Conservation (phyloP, 345 rosid genomes). For the Camelina sativa region DNA sequence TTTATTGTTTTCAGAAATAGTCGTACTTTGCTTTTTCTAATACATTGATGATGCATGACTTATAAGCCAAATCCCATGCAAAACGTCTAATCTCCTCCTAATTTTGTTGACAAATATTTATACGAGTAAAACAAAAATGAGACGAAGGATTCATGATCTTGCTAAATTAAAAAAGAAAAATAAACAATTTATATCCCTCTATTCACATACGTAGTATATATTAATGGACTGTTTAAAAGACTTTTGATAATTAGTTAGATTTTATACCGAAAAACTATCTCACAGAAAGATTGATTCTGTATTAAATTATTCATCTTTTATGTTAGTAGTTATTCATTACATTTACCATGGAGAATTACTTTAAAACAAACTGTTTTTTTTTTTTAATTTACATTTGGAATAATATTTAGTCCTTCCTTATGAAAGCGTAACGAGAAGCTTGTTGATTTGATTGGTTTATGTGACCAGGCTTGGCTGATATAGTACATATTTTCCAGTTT, state of each 20-base stretch:
- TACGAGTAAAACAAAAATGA: background rate
- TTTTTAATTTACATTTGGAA: background rate
- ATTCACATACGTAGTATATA: background rate
- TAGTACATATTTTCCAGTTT: background rate
- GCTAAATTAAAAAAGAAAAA: background rate
- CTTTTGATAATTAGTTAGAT: background rate
- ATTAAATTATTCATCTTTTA: background rate
- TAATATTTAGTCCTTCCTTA: constrained; percentile 11
- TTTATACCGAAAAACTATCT: background rate
- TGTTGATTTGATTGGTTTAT: background rate
- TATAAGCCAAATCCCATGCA: constrained; percentile 11
- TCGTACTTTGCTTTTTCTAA: background rate
- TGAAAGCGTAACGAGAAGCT: background rate
- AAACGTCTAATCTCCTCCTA: constrained; percentile 9
- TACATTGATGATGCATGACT: background rate
- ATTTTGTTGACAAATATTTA: constrained; percentile 5
- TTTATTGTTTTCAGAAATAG: constrained; percentile 7
- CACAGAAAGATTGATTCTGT: background rate
- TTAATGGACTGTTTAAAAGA: background rate
- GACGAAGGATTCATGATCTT: background rate
- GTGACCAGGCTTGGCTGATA: constrained; percentile 31
- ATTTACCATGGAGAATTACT: background rate
- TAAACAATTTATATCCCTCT: background rate
- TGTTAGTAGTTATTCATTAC: background rate
- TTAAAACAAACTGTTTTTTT: background rate